Conservation (phyloP, 768 basidiomycete species). For the Tricholoma furcatifolium region DNA sequence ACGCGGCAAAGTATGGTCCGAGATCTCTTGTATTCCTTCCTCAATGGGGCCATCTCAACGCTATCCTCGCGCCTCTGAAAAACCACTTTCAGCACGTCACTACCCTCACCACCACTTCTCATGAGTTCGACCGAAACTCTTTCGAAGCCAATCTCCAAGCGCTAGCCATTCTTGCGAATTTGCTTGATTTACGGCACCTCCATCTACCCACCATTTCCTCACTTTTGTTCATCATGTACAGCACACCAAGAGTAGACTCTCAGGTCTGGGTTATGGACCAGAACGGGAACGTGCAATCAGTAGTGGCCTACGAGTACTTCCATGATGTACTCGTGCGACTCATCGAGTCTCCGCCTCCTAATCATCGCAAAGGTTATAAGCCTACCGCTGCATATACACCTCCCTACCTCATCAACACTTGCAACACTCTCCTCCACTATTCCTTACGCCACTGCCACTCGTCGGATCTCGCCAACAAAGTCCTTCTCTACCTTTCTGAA, state of each 20-base stretch:
- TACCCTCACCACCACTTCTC: conserved; percentile 3
- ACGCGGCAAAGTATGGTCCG: conserved; percentile 13
- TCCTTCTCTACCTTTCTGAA: conserved; percentile 57
- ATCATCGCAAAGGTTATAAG: not conserved
- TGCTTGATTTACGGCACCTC: conserved; percentile 50
- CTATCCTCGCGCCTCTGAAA: conserved; percentile 1
- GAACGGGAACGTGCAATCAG: conserved; percentile 21
- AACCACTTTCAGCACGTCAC: not conserved
- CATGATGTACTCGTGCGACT: conserved; percentile 46
- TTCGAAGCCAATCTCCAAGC: conserved; percentile 51
- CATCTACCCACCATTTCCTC: conserved; percentile 42
- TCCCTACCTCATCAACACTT: conserved; percentile 27
- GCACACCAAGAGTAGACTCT: conserved; percentile 38
- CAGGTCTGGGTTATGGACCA: conserved; percentile 36
- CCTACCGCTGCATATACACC: conserved; percentile 9
- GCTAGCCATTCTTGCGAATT: conserved; percentile 53
- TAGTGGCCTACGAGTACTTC: conserved; percentile 47
- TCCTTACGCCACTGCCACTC: conserved; percentile 60
- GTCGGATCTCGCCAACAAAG: conserved; percentile 39
- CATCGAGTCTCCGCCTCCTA: conserved; percentile 29
- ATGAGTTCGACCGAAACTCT: conserved; percentile 11
- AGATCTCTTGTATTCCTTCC: conserved; percentile 6
- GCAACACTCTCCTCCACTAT: conserved; percentile 68
- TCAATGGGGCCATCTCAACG: not conserved
- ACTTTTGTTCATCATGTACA: conserved; percentile 47